Evolutionary conservation across 2,329 filamentous ascomycete species (phyloP).

Genomic region (Malbranchea cinnamomea): DNA sequence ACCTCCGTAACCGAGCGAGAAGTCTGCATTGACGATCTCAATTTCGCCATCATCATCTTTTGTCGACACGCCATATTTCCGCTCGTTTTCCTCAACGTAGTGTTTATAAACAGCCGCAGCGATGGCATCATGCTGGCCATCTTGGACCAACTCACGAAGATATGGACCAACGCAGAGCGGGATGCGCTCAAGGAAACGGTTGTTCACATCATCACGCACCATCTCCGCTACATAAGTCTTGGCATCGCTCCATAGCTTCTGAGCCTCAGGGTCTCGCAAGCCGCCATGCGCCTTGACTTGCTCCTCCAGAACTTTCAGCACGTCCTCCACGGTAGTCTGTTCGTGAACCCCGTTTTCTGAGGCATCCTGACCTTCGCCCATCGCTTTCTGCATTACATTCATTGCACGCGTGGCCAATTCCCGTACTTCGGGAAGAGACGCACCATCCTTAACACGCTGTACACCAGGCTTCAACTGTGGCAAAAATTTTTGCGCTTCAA

Average conservation of each 20-base stretch:
- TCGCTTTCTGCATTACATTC: slow-evolving; percentile 81
- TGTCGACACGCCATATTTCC: slow-evolving; percentile 69
- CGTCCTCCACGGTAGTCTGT: slow-evolving; percentile 51
- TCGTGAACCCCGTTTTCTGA: slow-evolving; percentile 45
- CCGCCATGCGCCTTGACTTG: slow-evolving; percentile 59
- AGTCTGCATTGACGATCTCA: slow-evolving; percentile 95
- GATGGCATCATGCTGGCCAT: slow-evolving; percentile 48
- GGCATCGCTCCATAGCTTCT: slow-evolving; percentile 47
- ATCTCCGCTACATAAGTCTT: slow-evolving; percentile 67
- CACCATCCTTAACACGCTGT: slow-evolving; percentile 70
- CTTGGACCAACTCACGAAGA: slow-evolving; percentile 52
- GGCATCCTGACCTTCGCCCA: slow-evolving; percentile 54
- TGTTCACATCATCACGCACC: slow-evolving; percentile 77
- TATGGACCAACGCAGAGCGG: slow-evolving; percentile 56
- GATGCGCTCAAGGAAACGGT: slow-evolving; percentile 63
- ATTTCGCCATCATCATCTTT: slow-evolving; percentile 84
- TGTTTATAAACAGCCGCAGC: slow-evolving; percentile 59
- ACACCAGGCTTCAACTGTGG: slow-evolving; percentile 91
- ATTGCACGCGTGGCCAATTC: slow-evolving; percentile 73
- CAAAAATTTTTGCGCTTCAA: slow-evolving; percentile 87
- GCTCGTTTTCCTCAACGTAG: slow-evolving; percentile 71
- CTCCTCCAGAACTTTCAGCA: slow-evolving; percentile 57
- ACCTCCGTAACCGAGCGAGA: slow-evolving; percentile 92
- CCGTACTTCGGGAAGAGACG: slow-evolving; percentile 86
- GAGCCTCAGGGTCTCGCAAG: slow-evolving; percentile 46